These are phyloP conservation scores for Colletotrichum sp. DNA, from an alignment of 2,329 filamentous ascomycete genomes.

Conservation along the genomic window DNA sequence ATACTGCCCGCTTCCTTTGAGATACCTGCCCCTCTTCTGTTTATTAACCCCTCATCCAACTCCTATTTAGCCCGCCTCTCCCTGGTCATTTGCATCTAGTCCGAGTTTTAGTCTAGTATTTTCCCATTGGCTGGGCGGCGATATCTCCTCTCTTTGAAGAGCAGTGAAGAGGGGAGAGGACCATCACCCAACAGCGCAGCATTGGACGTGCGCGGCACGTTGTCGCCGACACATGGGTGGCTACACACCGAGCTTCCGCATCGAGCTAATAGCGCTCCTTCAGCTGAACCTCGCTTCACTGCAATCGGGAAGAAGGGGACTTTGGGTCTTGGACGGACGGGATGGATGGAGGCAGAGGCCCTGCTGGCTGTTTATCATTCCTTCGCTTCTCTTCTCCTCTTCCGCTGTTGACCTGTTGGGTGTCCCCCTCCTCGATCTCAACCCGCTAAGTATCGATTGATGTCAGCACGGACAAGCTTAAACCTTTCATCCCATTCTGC, in stretches of 20 bases:
- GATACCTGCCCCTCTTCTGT: not conserved
- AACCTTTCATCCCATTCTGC: not conserved
- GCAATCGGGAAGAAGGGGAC: not conserved
- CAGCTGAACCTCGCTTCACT: not conserved
- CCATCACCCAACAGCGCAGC: not conserved
- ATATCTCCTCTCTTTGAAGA: not conserved
- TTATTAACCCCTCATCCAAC: not conserved
- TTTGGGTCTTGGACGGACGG: not conserved
- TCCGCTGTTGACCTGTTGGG: not conserved
- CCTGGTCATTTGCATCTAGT: not conserved
- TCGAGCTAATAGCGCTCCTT: not conserved
- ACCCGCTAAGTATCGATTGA: not conserved
- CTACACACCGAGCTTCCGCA: not conserved
- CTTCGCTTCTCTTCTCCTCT: not conserved
- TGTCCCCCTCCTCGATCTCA: not conserved
- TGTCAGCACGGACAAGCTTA: not conserved
- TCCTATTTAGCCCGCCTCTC: not conserved
- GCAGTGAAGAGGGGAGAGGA: not conserved
- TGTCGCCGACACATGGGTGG: not conserved
- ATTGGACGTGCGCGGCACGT: not conserved
- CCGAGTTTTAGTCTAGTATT: not conserved
- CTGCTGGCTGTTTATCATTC: not conserved
- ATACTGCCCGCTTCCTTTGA: not conserved
- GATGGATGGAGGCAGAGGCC: not conserved
- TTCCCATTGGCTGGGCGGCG: not conserved